Evolutionary conservation across 257 asterid species (phyloP).

Genomic region (Plantago ovata): DNA sequence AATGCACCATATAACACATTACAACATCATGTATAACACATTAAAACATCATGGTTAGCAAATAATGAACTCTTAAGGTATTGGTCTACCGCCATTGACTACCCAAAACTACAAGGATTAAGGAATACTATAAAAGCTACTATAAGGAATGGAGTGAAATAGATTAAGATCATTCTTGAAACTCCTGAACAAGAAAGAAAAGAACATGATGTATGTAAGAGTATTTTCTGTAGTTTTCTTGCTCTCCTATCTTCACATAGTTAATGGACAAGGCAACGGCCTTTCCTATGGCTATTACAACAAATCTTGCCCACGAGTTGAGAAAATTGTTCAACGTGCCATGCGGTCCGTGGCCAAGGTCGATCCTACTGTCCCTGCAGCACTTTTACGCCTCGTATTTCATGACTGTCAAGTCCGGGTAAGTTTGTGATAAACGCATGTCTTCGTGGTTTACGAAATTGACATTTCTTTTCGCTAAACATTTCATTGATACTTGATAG

Average conservation of each 20-base stretch:
- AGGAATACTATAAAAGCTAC: too few species aligned
- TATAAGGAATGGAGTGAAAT: too few species aligned
- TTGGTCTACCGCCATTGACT: too few species aligned
- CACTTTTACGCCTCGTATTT: constrained; percentile 51
- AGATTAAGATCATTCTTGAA: too few species aligned
- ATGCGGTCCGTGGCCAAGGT: constrained; percentile 17
- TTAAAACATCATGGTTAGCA: too few species aligned
- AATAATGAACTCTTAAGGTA: too few species aligned
- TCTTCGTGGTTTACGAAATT: background rate
- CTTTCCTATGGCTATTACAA: constrained; percentile 30
- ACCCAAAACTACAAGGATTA: too few species aligned
- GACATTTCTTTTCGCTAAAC: background rate
- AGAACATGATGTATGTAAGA: background rate
- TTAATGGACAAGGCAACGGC: constrained; percentile 12
- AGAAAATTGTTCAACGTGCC: constrained; percentile 22
- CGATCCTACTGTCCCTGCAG: constrained; percentile 33
- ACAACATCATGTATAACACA: too few species aligned
- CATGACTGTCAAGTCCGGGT: constrained; percentile 76
- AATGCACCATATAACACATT: too few species aligned
- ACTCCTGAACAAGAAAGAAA: background rate
- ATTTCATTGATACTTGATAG: constrained; percentile 9
- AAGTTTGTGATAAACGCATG: background rate
- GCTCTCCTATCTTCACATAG: background rate
- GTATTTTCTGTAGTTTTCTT: background rate
- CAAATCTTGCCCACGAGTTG: constrained; percentile 29